A percentile compares a stretch with the other conserved stretches of the same genome.
Conservation (phyloP, 371 early-diverging fungal genomes). For the Lichtheimia corymbifera region DNA sequence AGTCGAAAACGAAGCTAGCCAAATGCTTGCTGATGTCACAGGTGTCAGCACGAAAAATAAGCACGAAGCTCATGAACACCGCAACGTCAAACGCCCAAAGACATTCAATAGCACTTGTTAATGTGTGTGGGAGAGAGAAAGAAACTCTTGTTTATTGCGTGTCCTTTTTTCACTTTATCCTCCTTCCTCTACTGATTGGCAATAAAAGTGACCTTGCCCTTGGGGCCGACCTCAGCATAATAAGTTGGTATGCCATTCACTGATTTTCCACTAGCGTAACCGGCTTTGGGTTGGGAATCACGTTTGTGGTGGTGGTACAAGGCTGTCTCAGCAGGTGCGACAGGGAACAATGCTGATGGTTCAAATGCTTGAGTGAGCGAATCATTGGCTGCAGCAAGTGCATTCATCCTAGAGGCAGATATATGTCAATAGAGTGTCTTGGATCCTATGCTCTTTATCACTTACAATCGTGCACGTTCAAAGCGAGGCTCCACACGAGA, state of each 20-base stretch:
- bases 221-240: conserved; percentile 42
- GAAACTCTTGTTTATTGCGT: background rate
- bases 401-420: conserved; percentile 35
- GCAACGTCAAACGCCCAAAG: too few relatives aligned
- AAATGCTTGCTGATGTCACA: background rate
- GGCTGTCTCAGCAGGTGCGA: conserved; percentile 17
- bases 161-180: background rate
- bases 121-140: background rate
- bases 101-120: too few relatives aligned
- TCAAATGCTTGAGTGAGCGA: conserved; percentile 44
- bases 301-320: background rate
- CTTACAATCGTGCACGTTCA: conserved; percentile 47
- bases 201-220: conserved; percentile 34
- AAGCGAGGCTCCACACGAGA: conserved; percentile 62
- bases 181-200: conserved; percentile 2
- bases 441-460: background rate
- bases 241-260: conserved; percentile 42
- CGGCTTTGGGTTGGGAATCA: conserved; percentile 26
- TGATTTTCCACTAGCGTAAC: conserved; percentile 41
- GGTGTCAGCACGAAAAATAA: background rate
- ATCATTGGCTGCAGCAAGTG: conserved; percentile 43
- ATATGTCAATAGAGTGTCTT: background rate
- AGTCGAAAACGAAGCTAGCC: conserved; percentile 7
- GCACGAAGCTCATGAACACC: background rate
- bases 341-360: conserved; percentile 39